Evolutionary conservation across 2,329 filamentous ascomycete species (phyloP), one percentile per base, ranked within the genome.

Genomic region (Fusarium caatingaense): DNA sequence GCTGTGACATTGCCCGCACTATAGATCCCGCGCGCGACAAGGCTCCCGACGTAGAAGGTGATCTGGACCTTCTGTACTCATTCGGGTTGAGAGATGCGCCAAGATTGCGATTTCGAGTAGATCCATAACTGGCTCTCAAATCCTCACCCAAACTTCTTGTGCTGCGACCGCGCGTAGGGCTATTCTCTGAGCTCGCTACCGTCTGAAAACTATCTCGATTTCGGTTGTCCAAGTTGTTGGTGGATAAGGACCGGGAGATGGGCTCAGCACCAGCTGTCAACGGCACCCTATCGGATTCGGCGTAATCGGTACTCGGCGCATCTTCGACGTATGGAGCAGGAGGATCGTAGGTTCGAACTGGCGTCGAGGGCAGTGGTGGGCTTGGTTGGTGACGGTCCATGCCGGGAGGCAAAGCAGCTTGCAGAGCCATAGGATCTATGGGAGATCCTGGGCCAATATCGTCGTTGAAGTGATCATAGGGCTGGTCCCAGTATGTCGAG

Each of bases 1-100:
- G 93, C 82, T 98, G 94, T 32, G 97, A 98, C 89, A 99, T 97
- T 66, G 89, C 89, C 70, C 92, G 88, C 80, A 94, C 88, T 73
- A 94, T 93, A 11, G 92, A 93, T 46, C 92, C 88, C 65, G 92
- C 92, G 72, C 89, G 86, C 25, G 86, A 88, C 55, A 94, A 79
- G 20, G 92, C 91, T 27, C 87, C 87, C 13, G 88, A 86, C 11
- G 87, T 85, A 20, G 90, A 90, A 4, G 88, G 84, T 3, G 91
- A 89, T 41, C 90, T 83, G 45, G 91, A 91, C 46, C 86, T 83
- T 55, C 85, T 83, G 63, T 81, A 79, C 25, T 84, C 84, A 21
- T 80, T 82, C 9, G 88, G 88, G 28, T 80, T 82, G 59, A 88
- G 84, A 71, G 81, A 88, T 76, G 81, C 83, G 56, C 90, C 88